Conservation (phyloP, 768 basidiomycete species). For the Collybia mongolica region DNA sequence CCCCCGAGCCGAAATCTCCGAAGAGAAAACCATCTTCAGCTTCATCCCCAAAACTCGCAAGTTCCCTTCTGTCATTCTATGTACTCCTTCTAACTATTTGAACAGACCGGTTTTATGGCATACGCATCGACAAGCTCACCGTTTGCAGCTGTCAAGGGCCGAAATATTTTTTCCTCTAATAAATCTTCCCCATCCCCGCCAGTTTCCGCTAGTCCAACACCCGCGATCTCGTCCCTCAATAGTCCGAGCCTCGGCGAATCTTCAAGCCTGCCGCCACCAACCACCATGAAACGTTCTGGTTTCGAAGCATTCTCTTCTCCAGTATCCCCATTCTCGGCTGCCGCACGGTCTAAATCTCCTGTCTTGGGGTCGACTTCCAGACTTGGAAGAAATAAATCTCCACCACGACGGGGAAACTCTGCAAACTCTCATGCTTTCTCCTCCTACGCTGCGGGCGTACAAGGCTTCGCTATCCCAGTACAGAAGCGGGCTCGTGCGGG, state of each 20-base stretch:
- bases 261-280: slow-evolving; percentile 17
- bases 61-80: slow-evolving; percentile 17
- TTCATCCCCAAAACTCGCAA: slow-evolving; percentile 42
- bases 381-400: slow-evolving; percentile 52
- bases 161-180: slow-evolving; percentile 48
- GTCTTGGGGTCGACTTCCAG: slow-evolving; percentile 40
- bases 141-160: slow-evolving; percentile 71
- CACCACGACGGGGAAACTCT: slow-evolving; percentile 43
- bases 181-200: slow-evolving; percentile 32
- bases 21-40: slow-evolving; percentile 19
- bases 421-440: slow-evolving; percentile 55
- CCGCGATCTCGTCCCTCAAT: slow-evolving; percentile 6
- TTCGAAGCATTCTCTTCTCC: slow-evolving; percentile 31
- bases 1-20: slow-evolving; percentile 50
- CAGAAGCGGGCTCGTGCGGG: slow-evolving; percentile 56
- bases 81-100: slow-evolving; percentile 12
- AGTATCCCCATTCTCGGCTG: slow-evolving; percentile 28
- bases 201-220: slow-evolving; percentile 15
- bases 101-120: slow-evolving; percentile 73
- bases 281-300: slow-evolving; percentile 30
- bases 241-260: slow-evolving; percentile 15
- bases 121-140: slow-evolving; percentile 76
- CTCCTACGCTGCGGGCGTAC: slow-evolving; percentile 52
- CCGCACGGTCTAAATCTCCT: slow-evolving; percentile 53
- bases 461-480: slow-evolving; percentile 49